Conservation (phyloP, 148 eudicot genomes). For the Heliamphora exappendiculata region DNA sequence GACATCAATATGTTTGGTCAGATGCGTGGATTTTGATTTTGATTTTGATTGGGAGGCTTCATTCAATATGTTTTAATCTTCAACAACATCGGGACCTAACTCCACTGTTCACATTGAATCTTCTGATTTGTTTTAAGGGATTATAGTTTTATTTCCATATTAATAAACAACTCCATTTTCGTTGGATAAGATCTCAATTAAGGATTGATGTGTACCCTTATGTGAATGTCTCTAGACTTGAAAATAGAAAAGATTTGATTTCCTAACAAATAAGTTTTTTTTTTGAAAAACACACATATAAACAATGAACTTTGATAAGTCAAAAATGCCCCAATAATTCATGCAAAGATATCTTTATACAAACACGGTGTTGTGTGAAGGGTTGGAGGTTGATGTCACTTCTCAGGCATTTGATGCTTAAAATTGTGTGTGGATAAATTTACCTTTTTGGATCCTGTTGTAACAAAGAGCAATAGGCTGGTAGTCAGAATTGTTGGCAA, state of each 20-base stretch:
- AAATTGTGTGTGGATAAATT: constrained; percentile 27
- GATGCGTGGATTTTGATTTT: too few relatives aligned
- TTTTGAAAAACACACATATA: background rate
- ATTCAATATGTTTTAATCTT: too few relatives aligned
- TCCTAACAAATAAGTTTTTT: too few relatives aligned
- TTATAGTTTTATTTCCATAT: background rate
- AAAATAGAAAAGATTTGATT: background rate
- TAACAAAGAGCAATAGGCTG: constrained; percentile 26
- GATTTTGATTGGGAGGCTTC: too few relatives aligned
- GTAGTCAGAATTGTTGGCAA: constrained; percentile 45
- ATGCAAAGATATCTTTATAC: constrained; percentile 35
- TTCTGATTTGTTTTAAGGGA: too few relatives aligned
- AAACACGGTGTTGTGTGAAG: constrained; percentile 36
- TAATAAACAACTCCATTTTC: background rate
- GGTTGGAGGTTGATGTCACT: constrained; percentile 50
- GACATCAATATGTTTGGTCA: too few relatives aligned
- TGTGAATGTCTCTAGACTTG: background rate
- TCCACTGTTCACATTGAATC: too few relatives aligned
- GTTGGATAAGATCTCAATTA: background rate
- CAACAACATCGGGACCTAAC: too few relatives aligned
- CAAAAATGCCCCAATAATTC: constrained; percentile 8
- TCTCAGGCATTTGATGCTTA: constrained; percentile 35
- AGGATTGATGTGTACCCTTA: background rate
- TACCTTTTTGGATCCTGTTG: constrained; percentile 25
- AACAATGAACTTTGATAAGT: background rate